A percentile compares a stretch with the other conserved stretches of the same genome.
Conservation (phyloP, 495 filamentous ascomycete species). For the Neurospora cerealis region DNA sequence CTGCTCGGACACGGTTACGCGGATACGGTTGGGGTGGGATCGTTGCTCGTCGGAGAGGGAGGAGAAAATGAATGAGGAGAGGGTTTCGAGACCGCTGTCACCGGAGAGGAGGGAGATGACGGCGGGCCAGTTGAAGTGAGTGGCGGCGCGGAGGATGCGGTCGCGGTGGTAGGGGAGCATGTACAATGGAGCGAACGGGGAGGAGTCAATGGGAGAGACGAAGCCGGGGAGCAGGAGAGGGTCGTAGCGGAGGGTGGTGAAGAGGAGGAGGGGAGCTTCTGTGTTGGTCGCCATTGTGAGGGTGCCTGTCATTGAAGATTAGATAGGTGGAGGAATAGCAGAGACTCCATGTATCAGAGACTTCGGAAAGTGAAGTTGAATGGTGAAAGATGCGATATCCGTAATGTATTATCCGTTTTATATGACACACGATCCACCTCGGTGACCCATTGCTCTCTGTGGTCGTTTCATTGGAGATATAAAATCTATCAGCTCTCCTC, state of each 20-base stretch:
- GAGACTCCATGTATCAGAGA: background rate
- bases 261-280: constrained; percentile 42
- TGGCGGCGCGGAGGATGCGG: constrained; percentile 63
- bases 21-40: constrained; percentile 33
- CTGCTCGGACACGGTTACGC: constrained; percentile 39
- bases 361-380: background rate
- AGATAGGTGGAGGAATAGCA: background rate
- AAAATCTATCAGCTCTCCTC: background rate
- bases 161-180: constrained; percentile 75
- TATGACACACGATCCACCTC: background rate
- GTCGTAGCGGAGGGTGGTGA: constrained; percentile 72
- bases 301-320: background rate
- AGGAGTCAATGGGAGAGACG: constrained; percentile 21
- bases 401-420: background rate
- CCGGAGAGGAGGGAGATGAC: constrained; percentile 36
- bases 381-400: background rate
- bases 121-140: constrained; percentile 52
- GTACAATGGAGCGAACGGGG: constrained; percentile 49
- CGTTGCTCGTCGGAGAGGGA: constrained; percentile 10
- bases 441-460: background rate
- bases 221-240: constrained; percentile 42
- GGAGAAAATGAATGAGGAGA: constrained; percentile 16
- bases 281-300: constrained; percentile 8
- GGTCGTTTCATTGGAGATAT: background rate
- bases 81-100: constrained; percentile 25